These are phyloP conservation scores for Exserohilum turcica DNA, from an alignment of 2,329 filamentous ascomycete species.

Conservation along the genomic window DNA sequence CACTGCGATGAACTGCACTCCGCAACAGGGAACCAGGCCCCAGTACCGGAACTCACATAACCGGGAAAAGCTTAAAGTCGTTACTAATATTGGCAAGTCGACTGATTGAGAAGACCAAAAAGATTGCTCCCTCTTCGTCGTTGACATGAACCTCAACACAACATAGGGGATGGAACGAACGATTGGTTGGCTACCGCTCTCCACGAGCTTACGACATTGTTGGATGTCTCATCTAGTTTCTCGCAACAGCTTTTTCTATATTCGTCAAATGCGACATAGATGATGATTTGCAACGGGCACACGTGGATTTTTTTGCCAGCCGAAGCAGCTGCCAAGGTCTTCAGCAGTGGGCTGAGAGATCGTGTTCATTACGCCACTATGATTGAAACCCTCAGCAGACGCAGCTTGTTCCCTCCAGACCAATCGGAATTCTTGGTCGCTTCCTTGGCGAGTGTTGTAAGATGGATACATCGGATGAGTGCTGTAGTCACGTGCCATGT, in stretches of 20 bases:
- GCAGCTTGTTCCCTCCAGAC: not conserved
- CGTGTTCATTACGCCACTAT: constrained; percentile 4
- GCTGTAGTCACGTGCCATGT: not conserved
- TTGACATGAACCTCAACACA: not conserved
- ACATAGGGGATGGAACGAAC: not conserved
- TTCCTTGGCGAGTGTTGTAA: constrained; percentile 5
- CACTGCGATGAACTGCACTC: not conserved
- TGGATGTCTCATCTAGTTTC: not conserved
- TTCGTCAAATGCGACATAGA: constrained; percentile 3
- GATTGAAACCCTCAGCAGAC: not conserved
- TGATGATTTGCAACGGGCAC: not conserved
- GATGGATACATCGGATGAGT: not conserved
- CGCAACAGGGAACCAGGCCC: not conserved
- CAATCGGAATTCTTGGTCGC: not conserved
- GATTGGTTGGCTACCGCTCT: not conserved
- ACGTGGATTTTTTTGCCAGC: not conserved
- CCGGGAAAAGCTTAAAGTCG: not conserved
- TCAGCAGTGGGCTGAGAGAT: not conserved
- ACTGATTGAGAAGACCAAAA: not conserved
- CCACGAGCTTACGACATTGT: not conserved
- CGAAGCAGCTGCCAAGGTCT: not conserved
- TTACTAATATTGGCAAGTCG: not conserved
- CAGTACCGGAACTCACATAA: not conserved
- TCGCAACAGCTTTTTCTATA: not conserved
- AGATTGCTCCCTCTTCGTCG: not conserved